Evolutionary conservation across 768 basidiomycete species (phyloP).

Genomic region (Termitomyces sp.): DNA sequence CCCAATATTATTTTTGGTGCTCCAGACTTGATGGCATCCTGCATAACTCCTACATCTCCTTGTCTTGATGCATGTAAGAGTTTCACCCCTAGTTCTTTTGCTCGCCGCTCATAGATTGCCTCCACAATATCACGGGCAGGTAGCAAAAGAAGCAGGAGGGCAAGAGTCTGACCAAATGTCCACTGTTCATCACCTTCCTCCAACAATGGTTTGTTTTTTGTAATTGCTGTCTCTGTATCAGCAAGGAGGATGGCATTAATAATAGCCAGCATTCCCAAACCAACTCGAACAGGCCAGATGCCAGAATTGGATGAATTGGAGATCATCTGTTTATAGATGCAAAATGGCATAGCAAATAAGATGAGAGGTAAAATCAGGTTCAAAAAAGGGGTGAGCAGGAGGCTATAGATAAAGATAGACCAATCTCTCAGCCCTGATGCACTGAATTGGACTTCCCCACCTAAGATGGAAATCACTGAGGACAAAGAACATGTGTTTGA

Average conservation of each 20-base stretch:
- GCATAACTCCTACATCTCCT: neutral
- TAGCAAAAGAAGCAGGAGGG: slow-evolving; percentile 2
- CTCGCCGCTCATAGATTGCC: neutral
- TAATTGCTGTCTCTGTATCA: neutral
- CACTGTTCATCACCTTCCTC: neutral
- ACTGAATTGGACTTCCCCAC: neutral
- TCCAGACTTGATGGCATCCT: neutral
- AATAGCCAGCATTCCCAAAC: neutral
- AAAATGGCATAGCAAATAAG: neutral
- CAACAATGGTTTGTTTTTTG: neutral
- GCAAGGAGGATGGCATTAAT: neutral
- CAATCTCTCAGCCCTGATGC: neutral
- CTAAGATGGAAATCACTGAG: neutral
- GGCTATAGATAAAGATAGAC: neutral
- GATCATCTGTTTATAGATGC: neutral
- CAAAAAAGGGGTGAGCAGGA: neutral
- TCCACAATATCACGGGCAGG: slow-evolving; percentile 3
- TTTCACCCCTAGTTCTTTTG: neutral
- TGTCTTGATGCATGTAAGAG: neutral
- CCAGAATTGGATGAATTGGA: neutral
- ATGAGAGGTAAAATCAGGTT: neutral
- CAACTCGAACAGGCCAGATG: neutral
- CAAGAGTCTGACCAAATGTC: slow-evolving; percentile 7
- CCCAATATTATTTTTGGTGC: neutral
- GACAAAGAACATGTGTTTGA: neutral